Evolutionary conservation across 2,329 filamentous ascomycete genomes (phyloP), one percentile per base, ranked within the genome.

Genomic region (Zymoseptoria brevis): DNA sequence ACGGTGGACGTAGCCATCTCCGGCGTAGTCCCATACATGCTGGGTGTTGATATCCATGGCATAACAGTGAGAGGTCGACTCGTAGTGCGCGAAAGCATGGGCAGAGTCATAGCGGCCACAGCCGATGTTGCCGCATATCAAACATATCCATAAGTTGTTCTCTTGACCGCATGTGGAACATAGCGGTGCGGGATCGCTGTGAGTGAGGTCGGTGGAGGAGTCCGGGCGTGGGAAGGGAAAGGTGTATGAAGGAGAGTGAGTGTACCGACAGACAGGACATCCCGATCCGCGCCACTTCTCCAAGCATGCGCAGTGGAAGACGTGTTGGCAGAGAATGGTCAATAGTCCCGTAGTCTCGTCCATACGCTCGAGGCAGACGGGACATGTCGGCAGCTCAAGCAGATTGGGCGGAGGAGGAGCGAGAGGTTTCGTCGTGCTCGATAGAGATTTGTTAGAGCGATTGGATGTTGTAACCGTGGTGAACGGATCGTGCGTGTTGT

Each of bases 11-110:
- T 96, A 99, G 70, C 88, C 89, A 71, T 99, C 94, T 4, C 90
- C 91, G 0, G 89, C 90, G 65, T 99, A 99, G 74, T 99, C 94
- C 94, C 94, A 99, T 1, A 99, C 92, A 67, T 96, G 88, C 73
- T 99, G 93, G 0, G 91, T 96, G 62, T 88, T 86, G 45, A 97
- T 84, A 72, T 99, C 94, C 72, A 99, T 88, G 24, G 91, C 88
- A 71, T 96, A 99, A 63, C 88, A 89, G 74, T 99, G 94, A 3
- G 86, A 85, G 2, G 90, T 95, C 57, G 89, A 83, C 74, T 95
- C 91, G 84, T 90, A 96, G 74, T 96, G 92, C 11, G 89, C 87
- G 72, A 96, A 96, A 35, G 93, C 92, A 69, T 97, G 92, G 0
- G 91, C 94, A 26, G 87, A 86, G 73, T 96, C 95, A 72, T 99